A percentile compares a stretch with the other conserved stretches of the same genome.
phyloP scores from a whole-genome alignment of 371 early-diverging fungal genomes.

The Saksenaea vasiformis region DNA sequence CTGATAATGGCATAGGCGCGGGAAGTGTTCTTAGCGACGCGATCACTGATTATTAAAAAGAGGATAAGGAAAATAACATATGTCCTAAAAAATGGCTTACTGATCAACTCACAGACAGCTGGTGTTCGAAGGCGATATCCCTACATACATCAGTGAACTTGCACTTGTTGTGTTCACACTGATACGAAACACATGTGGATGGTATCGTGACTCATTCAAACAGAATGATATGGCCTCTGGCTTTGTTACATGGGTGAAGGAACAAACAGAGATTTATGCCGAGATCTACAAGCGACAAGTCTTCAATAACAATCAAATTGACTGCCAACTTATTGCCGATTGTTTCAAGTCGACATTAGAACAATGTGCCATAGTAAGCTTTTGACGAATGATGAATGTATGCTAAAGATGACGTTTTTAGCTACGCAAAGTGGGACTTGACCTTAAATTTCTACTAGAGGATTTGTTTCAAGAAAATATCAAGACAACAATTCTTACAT shows the following conservation, averaged over 20 bases:
- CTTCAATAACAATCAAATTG: slow-evolving; percentile 73
- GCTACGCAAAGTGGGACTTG: slow-evolving; percentile 77
- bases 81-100: background rate
- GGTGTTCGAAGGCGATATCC: slow-evolving; percentile 84
- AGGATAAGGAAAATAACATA: slow-evolving; percentile 53
- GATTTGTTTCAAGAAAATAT: slow-evolving; percentile 76
- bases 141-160: slow-evolving; percentile 82
- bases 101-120: slow-evolving; percentile 59
- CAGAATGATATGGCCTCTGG: slow-evolving; percentile 87
- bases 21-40: slow-evolving; percentile 74
- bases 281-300: slow-evolving; percentile 87
- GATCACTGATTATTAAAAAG: slow-evolving; percentile 79
- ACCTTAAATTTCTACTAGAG: slow-evolving; percentile 84
- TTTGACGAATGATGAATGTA: background rate
- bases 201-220: slow-evolving; percentile 89
- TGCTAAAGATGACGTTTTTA: slow-evolving; percentile 20
- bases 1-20: slow-evolving; percentile 55
- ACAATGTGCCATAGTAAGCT: slow-evolving; percentile 69
- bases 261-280: slow-evolving; percentile 83
- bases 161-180: slow-evolving; percentile 85
- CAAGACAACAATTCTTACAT: slow-evolving; percentile 64
- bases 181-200: slow-evolving; percentile 91
- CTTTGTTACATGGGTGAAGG: slow-evolving; percentile 90
- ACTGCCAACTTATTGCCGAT: slow-evolving; percentile 81
- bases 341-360: slow-evolving; percentile 80